A percentile compares a stretch with the other conserved stretches of the same genome.
Evolutionary conservation across 2,329 filamentous ascomycete genomes (phyloP).

Genomic region (Diaporthe sp.): DNA sequence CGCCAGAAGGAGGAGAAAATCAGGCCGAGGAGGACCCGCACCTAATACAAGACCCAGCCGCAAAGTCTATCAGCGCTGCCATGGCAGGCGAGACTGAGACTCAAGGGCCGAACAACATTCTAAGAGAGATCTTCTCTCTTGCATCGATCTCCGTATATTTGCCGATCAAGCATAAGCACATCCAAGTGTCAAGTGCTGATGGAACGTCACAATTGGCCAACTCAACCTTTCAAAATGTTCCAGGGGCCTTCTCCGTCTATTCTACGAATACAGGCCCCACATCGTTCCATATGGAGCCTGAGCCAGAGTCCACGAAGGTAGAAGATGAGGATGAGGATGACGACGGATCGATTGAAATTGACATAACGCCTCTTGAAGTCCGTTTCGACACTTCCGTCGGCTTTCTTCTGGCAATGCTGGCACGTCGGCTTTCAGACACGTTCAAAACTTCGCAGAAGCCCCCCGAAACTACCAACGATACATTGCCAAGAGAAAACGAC

Average conservation of each 20-base stretch:
- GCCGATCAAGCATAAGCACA: conserved; percentile 63
- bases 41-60: conserved; percentile 37
- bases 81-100: conserved; percentile 63
- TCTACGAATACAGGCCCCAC: conserved; percentile 40
- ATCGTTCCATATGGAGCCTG: conserved; percentile 34
- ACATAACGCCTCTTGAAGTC: conserved; percentile 65
- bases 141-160: conserved; percentile 68
- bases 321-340: conserved; percentile 37
- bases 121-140: conserved; percentile 68
- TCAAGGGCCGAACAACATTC: conserved; percentile 66
- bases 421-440: conserved; percentile 63
- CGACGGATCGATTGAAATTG: conserved; percentile 62
- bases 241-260: conserved; percentile 73
- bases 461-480: conserved; percentile 39
- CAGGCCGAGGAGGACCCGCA: background rate
- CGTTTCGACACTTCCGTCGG: conserved; percentile 71
- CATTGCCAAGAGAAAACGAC: conserved; percentile 34
- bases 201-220: conserved; percentile 28
- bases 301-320: conserved; percentile 39
- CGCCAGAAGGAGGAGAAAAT: background rate
- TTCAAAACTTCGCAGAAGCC: conserved; percentile 49
- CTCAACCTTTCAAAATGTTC: conserved; percentile 57
- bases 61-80: conserved; percentile 40
- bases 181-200: conserved; percentile 50
- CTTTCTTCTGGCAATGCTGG: conserved; percentile 66